Evolutionary conservation across 2,329 filamentous ascomycete species (phyloP).

Genomic region (Chaetomium globosum): DNA sequence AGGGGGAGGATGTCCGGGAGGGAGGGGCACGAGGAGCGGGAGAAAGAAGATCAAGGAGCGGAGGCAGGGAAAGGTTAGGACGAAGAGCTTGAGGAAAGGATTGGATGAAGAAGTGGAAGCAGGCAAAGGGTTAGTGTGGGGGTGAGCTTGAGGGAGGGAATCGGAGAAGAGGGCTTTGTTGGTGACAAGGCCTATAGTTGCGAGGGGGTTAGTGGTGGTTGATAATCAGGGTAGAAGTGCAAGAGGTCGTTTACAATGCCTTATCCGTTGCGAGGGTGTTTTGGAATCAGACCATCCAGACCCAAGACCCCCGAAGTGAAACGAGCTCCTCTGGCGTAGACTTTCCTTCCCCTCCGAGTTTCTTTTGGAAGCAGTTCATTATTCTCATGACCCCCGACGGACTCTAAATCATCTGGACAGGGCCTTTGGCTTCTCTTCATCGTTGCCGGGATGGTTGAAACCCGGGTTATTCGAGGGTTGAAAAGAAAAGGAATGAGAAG

Average conservation of each 20-base stretch:
- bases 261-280: constrained; percentile 67
- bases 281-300: constrained; percentile 63
- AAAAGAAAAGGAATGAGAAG: constrained; percentile 4
- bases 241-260: no score
- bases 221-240: no score
- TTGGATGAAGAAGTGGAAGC: constrained; percentile 71
- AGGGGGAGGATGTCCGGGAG: constrained; percentile 65
- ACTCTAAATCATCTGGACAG: constrained; percentile 44
- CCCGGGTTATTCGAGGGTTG: background rate
- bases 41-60: constrained; percentile 69
- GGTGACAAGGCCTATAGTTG: constrained; percentile 66
- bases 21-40: constrained; percentile 64
- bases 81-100: constrained; percentile 58
- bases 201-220: constrained; percentile 65
- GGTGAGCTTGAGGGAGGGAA: constrained; percentile 60
- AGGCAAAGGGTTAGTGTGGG: constrained; percentile 68
- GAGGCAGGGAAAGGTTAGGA: constrained; percentile 68
- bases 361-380: constrained; percentile 46
- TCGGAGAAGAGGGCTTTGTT: constrained; percentile 72
- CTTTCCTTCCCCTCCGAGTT: constrained; percentile 41
- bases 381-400: constrained; percentile 45
- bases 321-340: constrained; percentile 40
- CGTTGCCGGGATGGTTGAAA: constrained; percentile 36
- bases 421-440: constrained; percentile 41
- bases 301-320: constrained; percentile 48